Evolutionary conservation across 1,284 basidiomycete species (phyloP).

Genomic region (Neonothopanus nambi): DNA sequence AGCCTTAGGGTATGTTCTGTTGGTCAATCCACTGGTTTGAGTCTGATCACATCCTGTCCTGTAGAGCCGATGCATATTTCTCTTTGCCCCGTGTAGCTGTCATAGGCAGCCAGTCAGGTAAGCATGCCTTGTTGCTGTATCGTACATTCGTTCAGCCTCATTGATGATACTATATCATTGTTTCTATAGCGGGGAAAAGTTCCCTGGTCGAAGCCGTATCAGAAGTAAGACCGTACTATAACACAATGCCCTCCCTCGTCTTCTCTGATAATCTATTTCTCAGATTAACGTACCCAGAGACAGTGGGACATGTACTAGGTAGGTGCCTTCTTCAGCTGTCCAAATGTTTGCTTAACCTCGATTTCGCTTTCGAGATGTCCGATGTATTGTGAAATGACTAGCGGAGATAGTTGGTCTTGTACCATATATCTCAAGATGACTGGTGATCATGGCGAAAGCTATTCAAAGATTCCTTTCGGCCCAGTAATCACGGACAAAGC

Average conservation of each 20-base stretch:
- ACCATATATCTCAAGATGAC: slow-evolving; percentile 45
- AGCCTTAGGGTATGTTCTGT: no score
- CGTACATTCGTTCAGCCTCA: not conserved
- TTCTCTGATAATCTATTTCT: not conserved
- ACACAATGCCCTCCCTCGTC: not conserved
- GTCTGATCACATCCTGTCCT: not conserved
- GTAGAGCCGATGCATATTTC: slow-evolving; percentile 41
- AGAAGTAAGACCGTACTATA: slow-evolving; percentile 40
- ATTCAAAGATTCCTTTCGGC: slow-evolving; percentile 35
- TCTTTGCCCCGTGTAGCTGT: slow-evolving; percentile 55
- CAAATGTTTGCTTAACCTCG: not conserved
- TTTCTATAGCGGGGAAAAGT: slow-evolving; percentile 56
- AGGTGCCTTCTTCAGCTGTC: not conserved
- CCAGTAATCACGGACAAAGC: slow-evolving; percentile 35
- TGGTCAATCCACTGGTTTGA: no score
- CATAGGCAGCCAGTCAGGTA: slow-evolving; percentile 62
- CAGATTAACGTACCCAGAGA: slow-evolving; percentile 62
- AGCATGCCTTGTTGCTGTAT: slow-evolving; percentile 18
- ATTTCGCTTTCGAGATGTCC: slow-evolving; percentile 44
- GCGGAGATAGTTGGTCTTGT: slow-evolving; percentile 49
- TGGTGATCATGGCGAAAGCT: slow-evolving; percentile 32
- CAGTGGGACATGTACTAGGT: slow-evolving; percentile 61
- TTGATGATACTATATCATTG: slow-evolving; percentile 3
- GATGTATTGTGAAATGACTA: slow-evolving; percentile 54
- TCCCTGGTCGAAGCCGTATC: slow-evolving; percentile 61